phyloP scores from a whole-genome alignment of 257 asterid species.

The Capsicum rhomboideum region DNA sequence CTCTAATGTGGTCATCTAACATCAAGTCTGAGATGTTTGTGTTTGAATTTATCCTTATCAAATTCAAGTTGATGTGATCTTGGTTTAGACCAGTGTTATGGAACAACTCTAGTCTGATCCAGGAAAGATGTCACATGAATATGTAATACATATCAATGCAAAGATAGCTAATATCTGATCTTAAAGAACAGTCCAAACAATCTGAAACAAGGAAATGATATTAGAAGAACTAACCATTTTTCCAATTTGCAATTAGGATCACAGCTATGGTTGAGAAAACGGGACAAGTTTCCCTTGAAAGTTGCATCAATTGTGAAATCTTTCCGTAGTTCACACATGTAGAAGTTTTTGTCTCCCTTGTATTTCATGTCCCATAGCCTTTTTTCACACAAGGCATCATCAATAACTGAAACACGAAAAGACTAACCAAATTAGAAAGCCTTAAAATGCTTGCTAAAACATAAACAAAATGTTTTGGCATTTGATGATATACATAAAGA shows the following conservation, averaged over 20 bases:
- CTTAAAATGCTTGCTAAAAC: not conserved
- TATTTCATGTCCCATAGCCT: slow-evolving; percentile 94
- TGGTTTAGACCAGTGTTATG: not conserved
- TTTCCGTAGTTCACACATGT: slow-evolving; percentile 87
- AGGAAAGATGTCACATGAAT: not conserved
- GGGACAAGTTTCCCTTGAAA: slow-evolving; percentile 77
- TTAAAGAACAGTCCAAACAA: not conserved
- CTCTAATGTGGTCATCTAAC: not conserved
- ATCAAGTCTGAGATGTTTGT: not conserved
- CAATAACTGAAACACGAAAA: slow-evolving; percentile 51
- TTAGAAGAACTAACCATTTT: slow-evolving; percentile 61
- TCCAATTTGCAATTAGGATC: slow-evolving; percentile 88
- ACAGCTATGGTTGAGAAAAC: slow-evolving; percentile 94
- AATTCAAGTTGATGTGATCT: not conserved
- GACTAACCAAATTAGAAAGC: slow-evolving; percentile 4
- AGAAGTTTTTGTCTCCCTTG: slow-evolving; percentile 65
- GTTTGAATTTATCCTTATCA: not conserved
- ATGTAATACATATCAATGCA: not conserved
- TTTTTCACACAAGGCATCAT: slow-evolving; percentile 79
- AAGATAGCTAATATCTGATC: not conserved
- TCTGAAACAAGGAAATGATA: not conserved
- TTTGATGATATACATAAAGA: not conserved
- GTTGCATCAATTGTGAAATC: slow-evolving; percentile 95
- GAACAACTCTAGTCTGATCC: not conserved
- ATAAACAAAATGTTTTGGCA: not conserved